Evolutionary conservation across 768 basidiomycete genomes (phyloP), one percentile per base, ranked within the genome.

Genomic region (Podaxis sp.): DNA sequence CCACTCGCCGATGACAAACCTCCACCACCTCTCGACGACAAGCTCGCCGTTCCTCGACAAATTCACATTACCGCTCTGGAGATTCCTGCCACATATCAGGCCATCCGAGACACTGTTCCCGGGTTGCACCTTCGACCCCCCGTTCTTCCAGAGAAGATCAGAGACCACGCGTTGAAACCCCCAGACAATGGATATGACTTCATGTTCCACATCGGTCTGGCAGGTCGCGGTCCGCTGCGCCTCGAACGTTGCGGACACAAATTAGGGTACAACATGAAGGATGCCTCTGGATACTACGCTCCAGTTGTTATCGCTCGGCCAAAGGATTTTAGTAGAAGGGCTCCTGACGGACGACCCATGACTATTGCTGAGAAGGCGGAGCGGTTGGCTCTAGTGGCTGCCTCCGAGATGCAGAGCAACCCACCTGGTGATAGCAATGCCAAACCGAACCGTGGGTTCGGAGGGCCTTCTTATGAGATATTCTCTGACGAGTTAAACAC

Each of bases 241-340:
- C 80, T 90, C 78, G 89, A 90, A 71, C 78, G 83, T 65, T 69
- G 81, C n/a, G 82, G 83, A 0, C 89, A 90, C 71, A 89, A 88
- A 69, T 75, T 84, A 20, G 87, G 87, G 6, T 90, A 89, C 70
- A 78, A 83, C 50, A 87, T 87, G 83, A 87, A 86, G 70, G 89
- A 89, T 65, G 85, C 83, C 8, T 77, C 77, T 3, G 84, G 83
- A 7, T 79, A 82, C 64, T 79, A 84, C 56, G 87, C 88, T 0
- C 83, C 87, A 30, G 69, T 78, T 15, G 77, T 80, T 41, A 75
- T 78, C 38, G 74, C 78, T 28, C 73, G 73, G 8, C 75, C 76
- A 20, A 78, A 78, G 59, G 78, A 80, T 57, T 78, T 79, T 56
- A 77, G 76, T 26, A 71, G 79, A 57, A 75, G 75, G 46, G 72